Evolutionary conservation across 2,329 filamentous ascomycete species (phyloP), one percentile per base, ranked within the genome.

Genomic region (Penicillium psychrosexuale): DNA sequence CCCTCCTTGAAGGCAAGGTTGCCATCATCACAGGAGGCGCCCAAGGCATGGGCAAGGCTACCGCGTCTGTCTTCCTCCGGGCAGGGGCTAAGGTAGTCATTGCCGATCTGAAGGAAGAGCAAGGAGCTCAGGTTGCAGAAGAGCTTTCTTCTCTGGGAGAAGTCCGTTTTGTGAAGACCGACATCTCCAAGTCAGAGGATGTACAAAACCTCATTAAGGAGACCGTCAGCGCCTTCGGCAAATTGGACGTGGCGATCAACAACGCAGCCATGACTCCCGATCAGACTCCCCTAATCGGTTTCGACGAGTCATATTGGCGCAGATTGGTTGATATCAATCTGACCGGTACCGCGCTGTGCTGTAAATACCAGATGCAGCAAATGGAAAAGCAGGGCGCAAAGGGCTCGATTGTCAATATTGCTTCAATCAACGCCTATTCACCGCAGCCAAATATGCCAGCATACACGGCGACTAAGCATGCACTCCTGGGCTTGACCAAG

Each of bases 1-100:
- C 55, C n/a, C 17, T 55, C 2, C 46, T 60, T n/a, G 51, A 48
- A 39, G 56, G 51, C 5, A 62, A 62, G 31, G 58, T 61, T 2
- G 58, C 60, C 1, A 55, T 70, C 15, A 36, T 70, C 5, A 70
- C 67, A 0, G 69, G 66, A 9, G 68, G 55, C 15, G 62, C 63
- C 11, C 61, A 65, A 40, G 70, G 69, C 1, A 73, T 73, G 53
- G 69, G 70, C 12, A 66, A 64, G 55, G 64, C 66, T 3, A 69
- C 63, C 0, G 67, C 65, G 2, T 56, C 60, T 7, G 53, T 91
- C 6, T 92, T 93, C 64, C 88, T 88, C 2, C 89, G 88, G 51
- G 89, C 93, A 71, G 90, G 90, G 24, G 89, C 89, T 27, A 88
- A 85, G 68, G 89, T 94, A 0, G 78, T 93, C 15, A 79, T 94